phyloP scores from a whole-genome alignment of 2,329 filamentous ascomycete species.

The Zarea fungicola region DNA sequence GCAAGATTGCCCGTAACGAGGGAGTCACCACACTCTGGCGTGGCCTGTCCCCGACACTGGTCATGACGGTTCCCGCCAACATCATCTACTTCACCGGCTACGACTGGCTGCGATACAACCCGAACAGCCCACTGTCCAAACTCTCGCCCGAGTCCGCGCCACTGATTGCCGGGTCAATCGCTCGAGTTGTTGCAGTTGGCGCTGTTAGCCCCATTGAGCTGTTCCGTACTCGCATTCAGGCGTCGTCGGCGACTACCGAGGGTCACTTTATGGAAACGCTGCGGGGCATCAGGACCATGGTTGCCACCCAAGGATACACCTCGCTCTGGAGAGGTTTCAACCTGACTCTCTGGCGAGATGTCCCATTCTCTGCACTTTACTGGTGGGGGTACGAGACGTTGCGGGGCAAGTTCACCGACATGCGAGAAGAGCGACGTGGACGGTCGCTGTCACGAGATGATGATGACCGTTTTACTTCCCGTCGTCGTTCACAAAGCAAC shows the following conservation, averaged over 20 bases:
- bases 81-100: conserved; percentile 99
- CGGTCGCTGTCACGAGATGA: conserved; percentile 29
- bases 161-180: conserved; percentile 71
- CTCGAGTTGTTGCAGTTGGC: conserved; percentile 73
- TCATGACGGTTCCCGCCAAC: conserved; percentile 92
- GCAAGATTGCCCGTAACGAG: conserved; percentile 93
- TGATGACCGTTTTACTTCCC: conserved; percentile 35
- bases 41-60: conserved; percentile 84
- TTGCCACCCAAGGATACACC: conserved; percentile 66
- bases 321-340: conserved; percentile 88
- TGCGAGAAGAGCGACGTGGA: conserved; percentile 51
- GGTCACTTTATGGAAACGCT: conserved; percentile 77
- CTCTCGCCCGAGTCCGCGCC: conserved; percentile 68
- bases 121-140: conserved; percentile 63
- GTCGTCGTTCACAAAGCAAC: conserved; percentile 54
- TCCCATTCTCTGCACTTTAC: conserved; percentile 94
- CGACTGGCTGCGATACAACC: conserved; percentile 80
- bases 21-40: conserved; percentile 84
- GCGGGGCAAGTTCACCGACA: conserved; percentile 63
- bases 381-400: conserved; percentile 97
- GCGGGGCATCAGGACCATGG: conserved; percentile 71
- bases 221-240: conserved; percentile 88
- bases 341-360: conserved; percentile 91
- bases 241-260: conserved; percentile 55
- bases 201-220: conserved; percentile 89